Conservation (phyloP, 257 asterid species). For the Solanum virginianum region DNA sequence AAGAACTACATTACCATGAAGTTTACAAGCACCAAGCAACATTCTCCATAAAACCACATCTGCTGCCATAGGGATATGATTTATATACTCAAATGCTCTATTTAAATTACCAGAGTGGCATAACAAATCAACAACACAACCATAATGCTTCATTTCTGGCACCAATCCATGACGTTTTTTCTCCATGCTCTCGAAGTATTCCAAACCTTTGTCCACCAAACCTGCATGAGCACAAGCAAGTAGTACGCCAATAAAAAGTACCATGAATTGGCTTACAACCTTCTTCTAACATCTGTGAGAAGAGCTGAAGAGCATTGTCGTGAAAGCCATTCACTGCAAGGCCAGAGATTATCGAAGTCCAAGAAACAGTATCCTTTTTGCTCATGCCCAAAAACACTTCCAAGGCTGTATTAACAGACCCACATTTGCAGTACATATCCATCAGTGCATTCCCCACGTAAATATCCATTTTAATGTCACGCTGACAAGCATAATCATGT, state of each 20-base stretch:
- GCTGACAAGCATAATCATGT: constrained; percentile 9
- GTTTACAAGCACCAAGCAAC: constrained; percentile 20
- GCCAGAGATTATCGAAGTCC: constrained; percentile 30
- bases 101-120: constrained; percentile 22
- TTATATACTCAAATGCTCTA: constrained; percentile 21
- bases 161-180: constrained; percentile 11
- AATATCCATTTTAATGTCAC: constrained; percentile 11
- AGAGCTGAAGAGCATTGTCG: constrained; percentile 12
- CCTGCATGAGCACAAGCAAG: constrained; percentile 26
- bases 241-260: constrained; percentile 21
- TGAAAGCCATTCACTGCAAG: constrained; percentile 20
- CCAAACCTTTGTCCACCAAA: constrained; percentile 21
- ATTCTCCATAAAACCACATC: constrained; percentile 28
- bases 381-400: constrained; percentile 18
- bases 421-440: constrained; percentile 36
- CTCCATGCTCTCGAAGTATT: constrained; percentile 19
- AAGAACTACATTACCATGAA: constrained; percentile 11
- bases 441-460: constrained; percentile 22
- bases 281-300: constrained; percentile 18
- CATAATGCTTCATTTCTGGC: constrained; percentile 30
- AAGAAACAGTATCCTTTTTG: constrained; percentile 21
- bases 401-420: constrained; percentile 13
- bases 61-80: constrained; percentile 11
- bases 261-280: constrained; percentile 21
- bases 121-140: constrained; percentile 25